These are phyloP conservation scores for Raphidocelis subcapitata DNA, from an alignment of 139 green algal species.

Conservation along the genomic window DNA sequence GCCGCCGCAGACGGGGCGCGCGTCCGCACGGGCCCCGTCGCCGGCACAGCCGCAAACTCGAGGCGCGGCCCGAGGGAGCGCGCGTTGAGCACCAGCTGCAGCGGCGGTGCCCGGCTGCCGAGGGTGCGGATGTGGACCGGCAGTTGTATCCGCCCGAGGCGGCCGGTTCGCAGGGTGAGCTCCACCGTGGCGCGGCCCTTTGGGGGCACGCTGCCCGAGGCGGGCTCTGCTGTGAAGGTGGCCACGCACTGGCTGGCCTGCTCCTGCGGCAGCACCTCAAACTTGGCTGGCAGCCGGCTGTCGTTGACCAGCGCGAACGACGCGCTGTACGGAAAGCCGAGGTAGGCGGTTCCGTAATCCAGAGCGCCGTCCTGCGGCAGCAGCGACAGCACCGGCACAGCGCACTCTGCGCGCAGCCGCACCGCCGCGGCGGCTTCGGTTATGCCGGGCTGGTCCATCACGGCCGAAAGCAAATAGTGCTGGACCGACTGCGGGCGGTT, in stretches of 20 bases:
- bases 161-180: constrained; percentile 55
- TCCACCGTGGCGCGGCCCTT: constrained; percentile 45
- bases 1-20: too few species aligned
- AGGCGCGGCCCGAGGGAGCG: constrained; percentile 63
- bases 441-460: constrained; percentile 70
- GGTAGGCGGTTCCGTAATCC: constrained; percentile 73
- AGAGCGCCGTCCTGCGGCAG: constrained; percentile 30
- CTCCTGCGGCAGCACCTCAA: constrained; percentile 67
- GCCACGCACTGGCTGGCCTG: constrained; percentile 52
- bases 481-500: constrained; percentile 33
- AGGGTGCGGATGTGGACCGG: constrained; percentile 55
- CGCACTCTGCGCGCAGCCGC: constrained; percentile 59
- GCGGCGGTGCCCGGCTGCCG: constrained; percentile 49
- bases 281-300: constrained; percentile 77
- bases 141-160: constrained; percentile 71
- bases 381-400: constrained; percentile 64
- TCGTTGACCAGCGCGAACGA: constrained; percentile 60
- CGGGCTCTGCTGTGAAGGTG: constrained; percentile 47
- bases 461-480: constrained; percentile 45
- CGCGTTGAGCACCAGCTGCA: constrained; percentile 67
- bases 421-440: constrained; percentile 36
- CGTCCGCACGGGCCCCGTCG: too few species aligned
- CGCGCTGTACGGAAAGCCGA: constrained; percentile 67
- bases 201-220: constrained; percentile 51
- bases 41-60: constrained; percentile 52